Conservation (phyloP, 1,284 basidiomycete genomes). For the Kalmanozyma brasiliensis region DNA sequence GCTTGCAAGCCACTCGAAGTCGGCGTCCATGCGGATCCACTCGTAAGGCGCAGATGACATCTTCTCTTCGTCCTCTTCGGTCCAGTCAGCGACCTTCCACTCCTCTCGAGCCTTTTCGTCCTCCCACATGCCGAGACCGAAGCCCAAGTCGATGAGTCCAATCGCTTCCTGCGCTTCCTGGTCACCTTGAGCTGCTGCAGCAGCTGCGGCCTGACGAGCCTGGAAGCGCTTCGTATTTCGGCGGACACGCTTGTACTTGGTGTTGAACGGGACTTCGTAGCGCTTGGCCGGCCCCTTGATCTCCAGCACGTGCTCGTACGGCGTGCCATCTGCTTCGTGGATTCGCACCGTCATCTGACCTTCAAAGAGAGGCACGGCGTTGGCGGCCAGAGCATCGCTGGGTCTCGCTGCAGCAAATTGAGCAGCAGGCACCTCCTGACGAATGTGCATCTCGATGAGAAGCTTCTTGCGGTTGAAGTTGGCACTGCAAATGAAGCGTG, state of each 20-base stretch:
- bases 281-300: conserved; percentile 86
- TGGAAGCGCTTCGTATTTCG: conserved; percentile 93
- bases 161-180: conserved; percentile 86
- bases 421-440: conserved; percentile 83
- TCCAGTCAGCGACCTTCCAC: conserved; percentile 93
- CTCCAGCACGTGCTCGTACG: conserved; percentile 97
- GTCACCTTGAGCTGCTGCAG: conserved; percentile 81
- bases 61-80: conserved; percentile 89
- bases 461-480: conserved; percentile 98
- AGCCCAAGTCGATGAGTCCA: conserved; percentile 92
- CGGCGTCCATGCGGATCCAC: conserved; percentile 99
- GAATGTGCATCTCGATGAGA: conserved; percentile 93
- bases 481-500: conserved; percentile 86
- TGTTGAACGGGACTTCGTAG: conserved; percentile 98
- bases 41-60: conserved; percentile 91
- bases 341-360: conserved; percentile 98
- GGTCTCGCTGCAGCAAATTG: conserved; percentile 60
- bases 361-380: conserved; percentile 70
- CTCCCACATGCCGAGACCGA: conserved; percentile 96
- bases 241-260: conserved; percentile 98
- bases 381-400: conserved; percentile 60
- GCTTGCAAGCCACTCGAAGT: conserved; percentile 96
- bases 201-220: conserved; percentile 90
- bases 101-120: conserved; percentile 79
- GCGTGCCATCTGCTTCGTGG: conserved; percentile 98